Evolutionary conservation across 1,284 basidiomycete genomes (phyloP), one percentile per base, ranked within the genome.

Genomic region (Puccinia hordei): DNA sequence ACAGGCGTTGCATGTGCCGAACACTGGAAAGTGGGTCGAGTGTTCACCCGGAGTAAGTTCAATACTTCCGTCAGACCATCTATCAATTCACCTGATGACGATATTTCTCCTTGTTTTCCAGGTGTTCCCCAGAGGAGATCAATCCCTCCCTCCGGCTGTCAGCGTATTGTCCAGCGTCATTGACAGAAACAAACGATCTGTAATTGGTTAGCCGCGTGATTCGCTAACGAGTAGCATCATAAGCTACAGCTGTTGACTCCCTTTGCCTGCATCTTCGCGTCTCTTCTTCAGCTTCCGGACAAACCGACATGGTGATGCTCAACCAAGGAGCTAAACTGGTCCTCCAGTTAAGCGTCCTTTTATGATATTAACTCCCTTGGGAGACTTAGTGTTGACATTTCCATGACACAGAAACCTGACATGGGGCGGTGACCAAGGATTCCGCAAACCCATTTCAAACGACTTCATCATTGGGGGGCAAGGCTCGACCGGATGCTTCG

Each of bases 341-440:
- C 22, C 24, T 76, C 33, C 73, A 76, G 73, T 76, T 73, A 22
- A 73, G 53, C 46, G 2, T 27, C 30, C 19, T 41, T 19, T 17
- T 46, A 2, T 44, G 19, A 3, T 44, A 57, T n/a, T 27, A 2
- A 35, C 30, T 10, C 13, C 15, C 12, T n/a, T 19, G 49, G 4
- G 5, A 38, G 27, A 73, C 19, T 65, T 17, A 3, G 35, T 35
- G 17, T 27, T 68, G 38, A 68, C 13, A 46, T 38, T 3, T n/a
- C 13, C 2, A 44, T 33, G 30, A 22, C 9, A 55, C 24, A 79
- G 76, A 71, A 85, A 85, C 82, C 83, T 84, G 83, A 85, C 85
- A 22, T 85, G 84, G 84, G 81, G 82, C 10, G 82, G 83, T 8
- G 38, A 75, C 35, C 84, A 83, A 81, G 85, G 85, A 35, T 85